Conservation (phyloP, 2,329 filamentous ascomycete genomes). For the Arthrinium phaeospermum region DNA sequence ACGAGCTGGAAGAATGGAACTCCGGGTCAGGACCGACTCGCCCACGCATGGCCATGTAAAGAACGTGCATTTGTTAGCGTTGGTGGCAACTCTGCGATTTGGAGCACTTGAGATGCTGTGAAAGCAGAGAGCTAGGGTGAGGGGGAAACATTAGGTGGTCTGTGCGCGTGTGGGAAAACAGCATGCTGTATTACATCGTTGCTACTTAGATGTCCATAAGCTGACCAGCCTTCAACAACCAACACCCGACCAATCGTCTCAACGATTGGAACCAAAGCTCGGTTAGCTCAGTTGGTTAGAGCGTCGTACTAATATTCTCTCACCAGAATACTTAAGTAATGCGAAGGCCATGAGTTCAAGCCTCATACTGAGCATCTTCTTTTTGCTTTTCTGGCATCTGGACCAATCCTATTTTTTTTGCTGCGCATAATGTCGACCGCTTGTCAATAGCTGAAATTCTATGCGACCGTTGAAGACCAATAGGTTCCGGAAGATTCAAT, state of each 20-base stretch:
- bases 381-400: constrained; percentile 29
- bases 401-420: background rate
- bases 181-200: too few relatives aligned
- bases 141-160: background rate
- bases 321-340: constrained; percentile 8
- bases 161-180: background rate
- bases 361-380: constrained; percentile 37
- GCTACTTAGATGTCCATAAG: too few relatives aligned
- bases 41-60: background rate
- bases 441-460: background rate
- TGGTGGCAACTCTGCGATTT: background rate
- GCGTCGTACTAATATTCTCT: constrained; percentile 16
- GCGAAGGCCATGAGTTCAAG: constrained; percentile 13
- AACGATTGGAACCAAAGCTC: constrained; percentile 12
- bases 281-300: constrained; percentile 21
- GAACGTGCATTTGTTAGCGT: background rate
- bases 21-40: background rate
- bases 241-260: background rate
- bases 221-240: constrained; percentile 6
- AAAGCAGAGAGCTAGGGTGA: background rate
- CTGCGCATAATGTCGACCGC: background rate
- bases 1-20: background rate
- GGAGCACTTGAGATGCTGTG: background rate
- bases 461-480: background rate
- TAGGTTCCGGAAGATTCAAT: too few relatives aligned